Evolutionary conservation across 768 basidiomycete genomes (phyloP).

Genomic region (Scleroderma bovista): DNA sequence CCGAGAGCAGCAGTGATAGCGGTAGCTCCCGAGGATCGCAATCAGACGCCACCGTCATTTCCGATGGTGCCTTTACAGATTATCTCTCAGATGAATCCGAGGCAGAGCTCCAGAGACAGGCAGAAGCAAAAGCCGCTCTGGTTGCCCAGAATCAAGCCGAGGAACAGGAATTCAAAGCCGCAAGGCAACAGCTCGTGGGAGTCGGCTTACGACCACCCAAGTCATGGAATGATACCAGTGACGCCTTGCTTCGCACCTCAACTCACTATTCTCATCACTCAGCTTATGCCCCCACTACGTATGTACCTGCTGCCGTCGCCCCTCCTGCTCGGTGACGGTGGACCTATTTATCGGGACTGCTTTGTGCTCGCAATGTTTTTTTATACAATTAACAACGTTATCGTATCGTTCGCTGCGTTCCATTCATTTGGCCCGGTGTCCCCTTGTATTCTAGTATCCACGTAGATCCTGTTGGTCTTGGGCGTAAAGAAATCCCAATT

Average conservation of each 20-base stretch:
- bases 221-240: constrained; percentile 60
- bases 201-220: constrained; percentile 75
- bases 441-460: constrained; percentile 14
- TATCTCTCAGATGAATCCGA: constrained; percentile 93
- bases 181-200: constrained; percentile 69
- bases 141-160: constrained; percentile 77
- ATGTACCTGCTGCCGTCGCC: constrained; percentile 20
- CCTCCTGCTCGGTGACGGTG: constrained; percentile 26
- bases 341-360: constrained; percentile 2
- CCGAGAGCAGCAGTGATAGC: constrained; percentile 58
- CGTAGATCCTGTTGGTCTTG: constrained; percentile 6
- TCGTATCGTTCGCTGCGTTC: constrained; percentile 11
- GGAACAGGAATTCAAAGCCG: constrained; percentile 76
- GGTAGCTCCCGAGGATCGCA: constrained; percentile 46
- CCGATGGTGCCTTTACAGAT: constrained; percentile 85
- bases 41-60: constrained; percentile 74
- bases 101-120: constrained; percentile 80
- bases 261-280: constrained; percentile 23
- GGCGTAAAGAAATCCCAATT: background rate
- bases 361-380: constrained; percentile 23
- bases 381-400: constrained; percentile 10
- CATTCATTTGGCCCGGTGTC: constrained; percentile 7
- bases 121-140: constrained; percentile 71
- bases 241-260: constrained; percentile 21
- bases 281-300: constrained; percentile 23